Evolutionary conservation across 2,329 filamentous ascomycete species (phyloP), one percentile per base, ranked within the genome.

Genomic region (Boeremia lycopersici): DNA sequence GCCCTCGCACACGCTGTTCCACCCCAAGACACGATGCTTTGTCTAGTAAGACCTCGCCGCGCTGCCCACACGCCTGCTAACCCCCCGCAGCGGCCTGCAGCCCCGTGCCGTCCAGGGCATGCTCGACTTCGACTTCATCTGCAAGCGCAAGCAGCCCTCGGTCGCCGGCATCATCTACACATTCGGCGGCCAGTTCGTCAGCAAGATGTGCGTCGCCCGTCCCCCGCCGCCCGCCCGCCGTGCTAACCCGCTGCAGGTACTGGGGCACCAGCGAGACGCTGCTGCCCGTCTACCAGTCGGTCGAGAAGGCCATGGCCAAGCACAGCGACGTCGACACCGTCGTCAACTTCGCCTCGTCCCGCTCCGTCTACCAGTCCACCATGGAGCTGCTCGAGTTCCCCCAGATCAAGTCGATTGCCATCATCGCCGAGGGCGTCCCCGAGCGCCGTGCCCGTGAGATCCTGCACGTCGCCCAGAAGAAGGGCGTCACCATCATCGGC

Each of bases 81-180:
- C 60, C 53, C 34, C 31, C 11, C 55, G 67, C 70, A 87, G 85
- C 82, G 95, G 95, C 79, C 91, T 99, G 76, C 95, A 99, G 83
- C 93, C 95, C 75, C 88, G 93, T 70, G 81, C 81, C 52, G 81
- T 83, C 46, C 81, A 83, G 77, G 81, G 81, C 62, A 82, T 82
- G 80, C 90, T 99, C 77, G 95, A 99, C 81, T 99, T 99, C 79
- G 95, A 99, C 85, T 99, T 98, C 86, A 99, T 99, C 82, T 99
- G 95, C 92, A 98, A 98, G 88, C 91, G 95, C 74, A 86, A 88
- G 76, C 96, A 90, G 57, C 95, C 95, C 63, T 99, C 95, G 55
- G 95, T 99, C 56, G 95, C 95, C 66, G 95, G 93, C 77, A 98
- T 99, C 81, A 98, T 99, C 85, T 99, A 99, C 85, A 97, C 95